Base-by-base conservation (phyloP, 495 filamentous ascomycete genomes). In the Sporormia fimetaria region DNA sequence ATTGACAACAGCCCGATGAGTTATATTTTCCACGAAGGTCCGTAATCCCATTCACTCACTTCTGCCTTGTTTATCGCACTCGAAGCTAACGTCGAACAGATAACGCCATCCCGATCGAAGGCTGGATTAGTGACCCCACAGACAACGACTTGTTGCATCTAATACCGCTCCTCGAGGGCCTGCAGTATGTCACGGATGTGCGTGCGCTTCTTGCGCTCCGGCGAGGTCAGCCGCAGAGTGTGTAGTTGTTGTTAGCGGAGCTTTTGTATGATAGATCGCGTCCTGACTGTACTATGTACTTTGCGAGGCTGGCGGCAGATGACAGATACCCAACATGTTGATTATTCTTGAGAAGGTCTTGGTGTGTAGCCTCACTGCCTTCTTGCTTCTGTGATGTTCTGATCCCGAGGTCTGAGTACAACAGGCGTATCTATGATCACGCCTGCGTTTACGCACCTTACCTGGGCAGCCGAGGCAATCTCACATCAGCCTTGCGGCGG, bases 1-100 rank as follows among this genome's bases (percentile, higher is more conserved):
- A 67, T 96, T 57, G 90, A 98, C 63, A 98, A 98, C 56, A 94
- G 86, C 57, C 92, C 90, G 10, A 76, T 93, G 68, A 94, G 87
- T 63, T 98, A 98, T 61, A 84, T 93, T 66, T 98, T 98, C 67
- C 90, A 98, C 58, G 85, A 93, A 76, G 92, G 90, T 94, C 59
- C 40, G 62, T 45, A 58, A 4, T 15, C 21, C 24, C 15, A 29
- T 20, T 35, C 59, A 32, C 42, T 6, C 33, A 25, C 37, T 27
- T 27, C 24, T 28, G 34, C 29, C 37, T 18, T 23, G 49, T 34
- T 33, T 30, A 41, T 38, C 36, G n/a, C 18, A 14, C 33, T 51
- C 37, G 58, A 45, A 47, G 39, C 18, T 12, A 17, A 6, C 7
- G 12, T 14, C 8, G 14, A 25, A 40, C 48, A 86, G 90, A 98